Evolutionary conservation across 2,329 filamentous ascomycete genomes (phyloP).

Genomic region (Penicillium sp.): DNA sequence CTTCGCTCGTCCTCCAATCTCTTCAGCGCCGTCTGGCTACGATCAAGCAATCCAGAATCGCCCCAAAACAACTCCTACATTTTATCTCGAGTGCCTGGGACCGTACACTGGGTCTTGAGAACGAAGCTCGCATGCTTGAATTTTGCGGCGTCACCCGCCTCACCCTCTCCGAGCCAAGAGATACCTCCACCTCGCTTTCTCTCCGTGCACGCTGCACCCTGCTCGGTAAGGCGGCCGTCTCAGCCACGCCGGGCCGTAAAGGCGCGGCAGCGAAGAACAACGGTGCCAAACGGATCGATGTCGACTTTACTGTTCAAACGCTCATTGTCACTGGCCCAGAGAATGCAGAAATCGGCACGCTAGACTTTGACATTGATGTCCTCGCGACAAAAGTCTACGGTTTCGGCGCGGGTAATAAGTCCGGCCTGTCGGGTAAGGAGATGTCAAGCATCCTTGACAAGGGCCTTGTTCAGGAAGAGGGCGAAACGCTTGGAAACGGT

Average conservation of each 20-base stretch:
- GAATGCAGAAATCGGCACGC: conserved; percentile 19
- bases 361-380: conserved; percentile 37
- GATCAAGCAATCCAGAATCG: conserved; percentile 32
- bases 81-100: conserved; percentile 43
- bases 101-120: conserved; percentile 35
- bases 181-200: conserved; percentile 19
- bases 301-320: conserved; percentile 38
- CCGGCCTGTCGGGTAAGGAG: conserved; percentile 30
- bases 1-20: conserved; percentile 40
- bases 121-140: conserved; percentile 42
- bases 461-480: conserved; percentile 17
- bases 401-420: conserved; percentile 27
- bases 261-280: conserved; percentile 9
- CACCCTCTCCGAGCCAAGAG: conserved; percentile 26
- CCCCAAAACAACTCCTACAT: conserved; percentile 37
- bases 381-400: conserved; percentile 40
- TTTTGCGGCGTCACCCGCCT: conserved; percentile 43
- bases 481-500: conserved; percentile 31
- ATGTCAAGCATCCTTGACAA: conserved; percentile 35
- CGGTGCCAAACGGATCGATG: conserved; percentile 30
- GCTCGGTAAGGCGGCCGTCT: conserved; percentile 23
- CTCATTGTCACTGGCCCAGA: conserved; percentile 16
- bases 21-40: conserved; percentile 35
- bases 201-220: conserved; percentile 38
- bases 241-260: conserved; percentile 12